These are phyloP conservation scores for Fusarium sambucinum DNA, from an alignment of 2,329 filamentous ascomycete genomes.

Conservation along the genomic window DNA sequence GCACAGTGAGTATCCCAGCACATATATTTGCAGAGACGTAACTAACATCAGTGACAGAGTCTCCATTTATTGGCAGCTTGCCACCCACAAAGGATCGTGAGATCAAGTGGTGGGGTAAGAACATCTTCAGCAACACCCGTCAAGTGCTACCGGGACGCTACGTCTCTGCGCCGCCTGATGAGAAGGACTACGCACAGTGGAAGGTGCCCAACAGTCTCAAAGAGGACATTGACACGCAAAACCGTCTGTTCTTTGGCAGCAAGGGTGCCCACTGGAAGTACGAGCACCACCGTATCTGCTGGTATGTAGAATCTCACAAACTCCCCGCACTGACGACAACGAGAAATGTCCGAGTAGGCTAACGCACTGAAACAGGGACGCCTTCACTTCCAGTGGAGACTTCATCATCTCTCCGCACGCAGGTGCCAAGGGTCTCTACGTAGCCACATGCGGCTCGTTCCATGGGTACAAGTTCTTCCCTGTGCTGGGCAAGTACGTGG, in stretches of 20 bases:
- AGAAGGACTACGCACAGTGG: conserved; percentile 72
- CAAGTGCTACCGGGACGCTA: conserved; percentile 65
- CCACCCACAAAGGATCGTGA: conserved; percentile 64
- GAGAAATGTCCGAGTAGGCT: conserved; percentile 7
- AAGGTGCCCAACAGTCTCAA: conserved; percentile 67
- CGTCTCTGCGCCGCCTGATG: conserved; percentile 68
- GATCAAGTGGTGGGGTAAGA: conserved; percentile 72
- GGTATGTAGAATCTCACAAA: conserved; percentile 58
- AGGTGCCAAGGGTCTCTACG: conserved; percentile 64
- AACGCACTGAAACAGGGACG: conserved; percentile 65
- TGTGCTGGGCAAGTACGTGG: conserved; percentile 71
- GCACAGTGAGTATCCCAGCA: conserved; percentile 49
- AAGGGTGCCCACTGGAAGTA: conserved; percentile 68
- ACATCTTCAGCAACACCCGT: conserved; percentile 68
- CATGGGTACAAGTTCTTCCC: conserved; percentile 78
- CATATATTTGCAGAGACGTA: conserved; percentile 45
- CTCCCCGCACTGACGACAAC: not conserved
- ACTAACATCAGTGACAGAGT: conserved; percentile 54
- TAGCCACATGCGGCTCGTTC: conserved; percentile 75
- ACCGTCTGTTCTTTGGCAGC: conserved; percentile 69
- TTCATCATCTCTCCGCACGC: conserved; percentile 72
- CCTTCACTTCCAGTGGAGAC: conserved; percentile 70
- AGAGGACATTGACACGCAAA: conserved; percentile 67
- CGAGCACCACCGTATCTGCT: conserved; percentile 74
- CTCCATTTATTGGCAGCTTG: conserved; percentile 67